phyloP scores from a whole-genome alignment of 2,329 filamentous ascomycete genomes.

The Dothidotthia symphoricarpi region DNA sequence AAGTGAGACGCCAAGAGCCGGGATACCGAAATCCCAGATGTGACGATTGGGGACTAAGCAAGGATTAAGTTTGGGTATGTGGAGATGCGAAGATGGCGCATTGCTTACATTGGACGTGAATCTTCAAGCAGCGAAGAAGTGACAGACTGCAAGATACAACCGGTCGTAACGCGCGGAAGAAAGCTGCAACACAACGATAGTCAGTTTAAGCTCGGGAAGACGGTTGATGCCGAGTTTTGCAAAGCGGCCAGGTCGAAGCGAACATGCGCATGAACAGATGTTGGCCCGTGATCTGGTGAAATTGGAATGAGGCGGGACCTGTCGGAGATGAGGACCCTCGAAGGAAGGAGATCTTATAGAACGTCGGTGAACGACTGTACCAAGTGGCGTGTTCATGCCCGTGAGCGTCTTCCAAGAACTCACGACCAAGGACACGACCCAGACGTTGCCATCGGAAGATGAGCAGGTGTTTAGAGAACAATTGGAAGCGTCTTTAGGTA shows the following conservation, averaged over 20 bases:
- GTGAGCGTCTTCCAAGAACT: no score
- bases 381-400: no score
- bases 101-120: constrained; percentile 23
- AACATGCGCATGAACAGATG: not conserved
- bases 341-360: not conserved
- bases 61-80: constrained; percentile 22
- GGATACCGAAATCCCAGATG: constrained; percentile 45
- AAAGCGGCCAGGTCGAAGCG: no score
- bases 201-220: constrained; percentile 11
- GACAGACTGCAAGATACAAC: constrained; percentile 16
- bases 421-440: no score
- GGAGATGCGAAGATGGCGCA: constrained; percentile 1
- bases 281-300: constrained; percentile 1
- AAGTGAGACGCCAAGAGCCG: constrained; percentile 43
- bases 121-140: constrained; percentile 20
- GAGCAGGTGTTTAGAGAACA: no score
- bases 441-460: no score
- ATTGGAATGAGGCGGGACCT: no score
- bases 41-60: constrained; percentile 39
- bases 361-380: no score
- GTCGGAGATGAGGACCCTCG: not conserved
- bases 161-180: constrained; percentile 12
- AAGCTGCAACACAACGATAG: constrained; percentile 7
- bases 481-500: no score
- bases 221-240: no score